Evolutionary conservation across 2,329 filamentous ascomycete species (phyloP), one percentile per base, ranked within the genome.

Genomic region (Alternaria burnsii): DNA sequence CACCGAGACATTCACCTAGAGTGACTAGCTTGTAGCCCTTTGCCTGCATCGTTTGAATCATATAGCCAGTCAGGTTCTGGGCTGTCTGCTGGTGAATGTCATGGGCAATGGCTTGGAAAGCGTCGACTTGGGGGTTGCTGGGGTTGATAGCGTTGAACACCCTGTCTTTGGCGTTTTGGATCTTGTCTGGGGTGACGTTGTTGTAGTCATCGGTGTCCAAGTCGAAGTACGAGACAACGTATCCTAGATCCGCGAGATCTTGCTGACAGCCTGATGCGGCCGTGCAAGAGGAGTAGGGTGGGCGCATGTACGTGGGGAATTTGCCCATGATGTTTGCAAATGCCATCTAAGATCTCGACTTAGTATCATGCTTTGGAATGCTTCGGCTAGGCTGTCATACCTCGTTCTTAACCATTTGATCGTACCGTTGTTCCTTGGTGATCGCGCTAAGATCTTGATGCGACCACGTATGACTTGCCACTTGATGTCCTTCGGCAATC

Each of bases 191-290:
- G 6, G 70, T 73, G 46, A 74, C 44, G 34, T 78, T 72, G 59
- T 74, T 71, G 62, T 78, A 78, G 56, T 77, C 65, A 36, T 86
- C 83, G 2, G 86, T 83, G 68, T 89, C 87, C 30, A 89, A 76
- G 65, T 89, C 84, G 69, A 88, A 82, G 67, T 86, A 88, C 61
- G 87, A 84, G 67, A 88, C 81, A 67, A 86, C 85, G 78, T 88
- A 88, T 56, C 84, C 84, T 50, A 88, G 70, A 51, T 69, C 73
- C 14, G 76, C 70, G 63, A 81, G 66, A 40, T 79, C 75, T 20
- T 70, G 62, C 65, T 76, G 71, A 67, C 81, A 68, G 24, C 66
- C 66, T 14, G 66, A 83, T 5, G 74, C 77, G 11, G 43, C 52
- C 5, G 63, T 65, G 70, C 83, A 84, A 63, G 82, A 82, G 74